Conservation (phyloP, 208 protist species). For the Crithidia brevicula region DNA sequence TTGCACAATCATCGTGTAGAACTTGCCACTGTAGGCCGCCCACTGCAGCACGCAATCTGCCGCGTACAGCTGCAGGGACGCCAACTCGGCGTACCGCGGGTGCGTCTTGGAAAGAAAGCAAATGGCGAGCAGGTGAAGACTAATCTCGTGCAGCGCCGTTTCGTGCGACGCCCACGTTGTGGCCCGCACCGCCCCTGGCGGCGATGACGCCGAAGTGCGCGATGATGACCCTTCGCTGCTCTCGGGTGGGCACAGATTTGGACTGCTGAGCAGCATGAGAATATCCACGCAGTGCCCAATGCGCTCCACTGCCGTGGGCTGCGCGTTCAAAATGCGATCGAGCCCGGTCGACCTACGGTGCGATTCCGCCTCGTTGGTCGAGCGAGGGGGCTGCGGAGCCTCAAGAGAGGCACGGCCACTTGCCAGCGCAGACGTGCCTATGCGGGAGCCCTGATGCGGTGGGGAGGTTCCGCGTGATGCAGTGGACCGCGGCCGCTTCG, state of each 20-base stretch:
- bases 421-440: neutral
- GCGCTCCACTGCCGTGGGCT: slow-evolving; percentile 40
- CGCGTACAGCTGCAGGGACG: slow-evolving; percentile 56
- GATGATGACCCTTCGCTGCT: slow-evolving; percentile 33
- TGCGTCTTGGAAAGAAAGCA: slow-evolving; percentile 33
- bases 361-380: neutral
- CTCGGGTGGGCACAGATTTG: slow-evolving; percentile 54
- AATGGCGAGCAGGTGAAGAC: slow-evolving; percentile 51
- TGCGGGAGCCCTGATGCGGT: slow-evolving; percentile 17
- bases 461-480: slow-evolving; percentile 2
- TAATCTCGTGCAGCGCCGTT: slow-evolving; percentile 52
- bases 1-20: slow-evolving; percentile 74
- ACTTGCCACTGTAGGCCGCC: slow-evolving; percentile 57
- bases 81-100: slow-evolving; percentile 30
- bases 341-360: slow-evolving; percentile 5
- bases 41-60: slow-evolving; percentile 76
- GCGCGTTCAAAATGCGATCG: slow-evolving; percentile 20
- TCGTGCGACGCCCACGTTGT: slow-evolving; percentile 70
- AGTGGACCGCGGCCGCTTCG: slow-evolving; percentile 14
- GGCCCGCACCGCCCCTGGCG: slow-evolving; percentile 47
- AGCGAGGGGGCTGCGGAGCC: neutral
- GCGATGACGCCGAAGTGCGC: slow-evolving; percentile 36
- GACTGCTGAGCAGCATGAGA: slow-evolving; percentile 68
- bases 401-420: slow-evolving; percentile 7
- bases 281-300: slow-evolving; percentile 81